These are phyloP conservation scores for Neoscytalidium dimidiatum DNA, from an alignment of 2,329 filamentous ascomycete species.

Conservation along the genomic window DNA sequence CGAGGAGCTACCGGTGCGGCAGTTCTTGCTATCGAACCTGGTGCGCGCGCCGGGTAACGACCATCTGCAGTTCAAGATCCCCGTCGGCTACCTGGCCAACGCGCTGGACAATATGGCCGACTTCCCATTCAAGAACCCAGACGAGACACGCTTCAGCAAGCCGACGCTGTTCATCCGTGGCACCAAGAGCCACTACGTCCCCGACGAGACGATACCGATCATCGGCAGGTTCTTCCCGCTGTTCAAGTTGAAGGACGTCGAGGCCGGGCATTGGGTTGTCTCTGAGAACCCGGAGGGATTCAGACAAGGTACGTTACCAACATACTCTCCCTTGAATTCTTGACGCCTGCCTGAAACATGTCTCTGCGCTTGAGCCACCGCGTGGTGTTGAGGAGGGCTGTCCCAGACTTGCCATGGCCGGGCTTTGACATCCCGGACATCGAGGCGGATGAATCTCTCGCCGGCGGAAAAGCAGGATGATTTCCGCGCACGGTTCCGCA, in stretches of 20 bases:
- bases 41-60: slow-evolving; percentile 56
- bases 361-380: not conserved
- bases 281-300: slow-evolving; percentile 85
- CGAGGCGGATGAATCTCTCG: not conserved
- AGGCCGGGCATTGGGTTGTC: slow-evolving; percentile 85
- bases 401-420: not conserved
- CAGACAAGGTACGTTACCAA: slow-evolving; percentile 16
- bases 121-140: slow-evolving; percentile 80
- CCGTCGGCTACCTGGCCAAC: slow-evolving; percentile 68
- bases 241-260: slow-evolving; percentile 72
- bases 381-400: not conserved
- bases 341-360: slow-evolving; percentile 27
- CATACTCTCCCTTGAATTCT: slow-evolving; percentile 25
- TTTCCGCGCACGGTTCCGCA: not conserved
- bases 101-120: slow-evolving; percentile 77
- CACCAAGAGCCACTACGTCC: slow-evolving; percentile 74
- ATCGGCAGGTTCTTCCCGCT: slow-evolving; percentile 81
- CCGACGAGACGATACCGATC: slow-evolving; percentile 76
- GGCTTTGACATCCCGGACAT: not conserved
- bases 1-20: slow-evolving; percentile 72
- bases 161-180: slow-evolving; percentile 80
- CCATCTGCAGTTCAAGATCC: slow-evolving; percentile 74
- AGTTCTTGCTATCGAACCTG: slow-evolving; percentile 90
- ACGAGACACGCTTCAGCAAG: slow-evolving; percentile 69
- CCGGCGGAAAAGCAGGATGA: not conserved